Conservation (phyloP, 2,329 filamentous ascomycete species). For the Fusarium beomiforme region DNA sequence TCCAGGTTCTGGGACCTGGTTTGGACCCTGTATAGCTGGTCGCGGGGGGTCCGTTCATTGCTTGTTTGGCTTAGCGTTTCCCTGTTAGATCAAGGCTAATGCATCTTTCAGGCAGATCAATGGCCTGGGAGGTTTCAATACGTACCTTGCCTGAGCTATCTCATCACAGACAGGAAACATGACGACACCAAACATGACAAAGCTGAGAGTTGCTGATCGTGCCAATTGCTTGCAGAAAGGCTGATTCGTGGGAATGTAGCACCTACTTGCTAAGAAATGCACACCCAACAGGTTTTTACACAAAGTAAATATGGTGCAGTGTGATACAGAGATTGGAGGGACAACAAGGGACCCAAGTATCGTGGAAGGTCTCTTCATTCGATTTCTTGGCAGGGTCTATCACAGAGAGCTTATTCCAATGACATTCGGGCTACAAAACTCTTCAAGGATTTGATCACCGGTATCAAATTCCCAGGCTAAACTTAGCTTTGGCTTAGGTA, state of each 20-base stretch:
- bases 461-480: constrained; percentile 5
- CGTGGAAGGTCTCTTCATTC: not conserved
- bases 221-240: constrained; percentile 25
- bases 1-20: constrained; percentile 36
- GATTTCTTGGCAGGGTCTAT: constrained; percentile 10
- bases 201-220: constrained; percentile 18
- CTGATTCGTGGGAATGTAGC: constrained; percentile 25
- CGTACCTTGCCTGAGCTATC: constrained; percentile 26
- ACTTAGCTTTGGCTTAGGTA: constrained; percentile 2
- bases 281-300: constrained; percentile 32
- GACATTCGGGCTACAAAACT: not conserved
- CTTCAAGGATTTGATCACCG: constrained; percentile 9
- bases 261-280: constrained; percentile 9
- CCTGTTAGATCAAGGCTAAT: constrained; percentile 36
- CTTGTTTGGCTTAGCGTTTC: constrained; percentile 33
- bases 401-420: constrained; percentile 5
- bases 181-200: constrained; percentile 31
- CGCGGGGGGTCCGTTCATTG: constrained; percentile 13
- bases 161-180: constrained; percentile 17
- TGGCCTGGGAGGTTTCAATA: constrained; percentile 10
- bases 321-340: constrained; percentile 16
- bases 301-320: constrained; percentile 1
- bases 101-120: constrained; percentile 41
- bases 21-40: constrained; percentile 42
- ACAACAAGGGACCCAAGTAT: constrained; percentile 15